These are phyloP conservation scores for Lactarius sanguifluus DNA, from an alignment of 768 basidiomycete genomes.

Conservation along the genomic window DNA sequence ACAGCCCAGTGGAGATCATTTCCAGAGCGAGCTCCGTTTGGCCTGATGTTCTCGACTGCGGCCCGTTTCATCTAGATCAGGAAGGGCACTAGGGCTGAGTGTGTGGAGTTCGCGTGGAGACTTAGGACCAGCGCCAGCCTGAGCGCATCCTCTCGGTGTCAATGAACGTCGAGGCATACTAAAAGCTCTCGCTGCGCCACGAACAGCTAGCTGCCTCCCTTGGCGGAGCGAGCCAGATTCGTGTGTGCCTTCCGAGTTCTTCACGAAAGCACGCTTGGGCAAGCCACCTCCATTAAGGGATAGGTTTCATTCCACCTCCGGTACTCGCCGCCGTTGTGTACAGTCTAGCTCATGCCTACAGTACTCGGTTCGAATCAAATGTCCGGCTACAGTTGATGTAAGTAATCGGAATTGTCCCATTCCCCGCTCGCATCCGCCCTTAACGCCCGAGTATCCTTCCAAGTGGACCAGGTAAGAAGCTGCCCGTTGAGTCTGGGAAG, in stretches of 20 bases:
- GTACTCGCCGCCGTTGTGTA: neutral
- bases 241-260: slow-evolving; percentile 87
- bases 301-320: neutral
- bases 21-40: slow-evolving; percentile 69
- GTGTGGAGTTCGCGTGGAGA: neutral
- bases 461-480: neutral
- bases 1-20: slow-evolving; percentile 70
- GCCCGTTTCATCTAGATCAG: slow-evolving; percentile 99
- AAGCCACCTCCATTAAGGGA: slow-evolving; percentile 35
- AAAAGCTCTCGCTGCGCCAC: slow-evolving; percentile 73
- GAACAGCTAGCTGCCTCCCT: slow-evolving; percentile 70
- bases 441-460: neutral
- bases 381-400: neutral
- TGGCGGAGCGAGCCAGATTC: slow-evolving; percentile 98
- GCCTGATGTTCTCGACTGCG: slow-evolving; percentile 88
- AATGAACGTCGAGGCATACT: slow-evolving; percentile 86
- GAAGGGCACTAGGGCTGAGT: slow-evolving; percentile 5
- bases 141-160: slow-evolving; percentile 77
- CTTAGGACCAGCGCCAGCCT: neutral
- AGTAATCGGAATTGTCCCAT: neutral
- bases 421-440: neutral
- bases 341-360: neutral
- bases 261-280: slow-evolving; percentile 84
- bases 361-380: neutral
- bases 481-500: neutral